These are phyloP conservation scores for Mallotus japonicus DNA, from an alignment of 441 rosid genomes.

Conservation along the genomic window DNA sequence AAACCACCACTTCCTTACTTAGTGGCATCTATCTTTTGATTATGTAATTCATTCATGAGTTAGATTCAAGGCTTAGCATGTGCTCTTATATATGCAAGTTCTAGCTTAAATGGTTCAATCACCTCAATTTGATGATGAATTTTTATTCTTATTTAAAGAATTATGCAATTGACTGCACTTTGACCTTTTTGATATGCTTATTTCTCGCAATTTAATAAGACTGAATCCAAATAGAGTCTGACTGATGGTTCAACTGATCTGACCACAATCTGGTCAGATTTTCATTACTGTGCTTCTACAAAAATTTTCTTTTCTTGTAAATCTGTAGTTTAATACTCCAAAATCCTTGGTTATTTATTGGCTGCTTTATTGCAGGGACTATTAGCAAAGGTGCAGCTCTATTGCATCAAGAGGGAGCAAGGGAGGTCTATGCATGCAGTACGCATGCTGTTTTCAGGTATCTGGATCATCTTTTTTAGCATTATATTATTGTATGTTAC, in stretches of 20 bases:
- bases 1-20: not conserved
- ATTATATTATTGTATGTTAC: constrained; percentile 3
- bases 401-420: constrained; percentile 94
- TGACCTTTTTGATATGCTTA: constrained; percentile 1
- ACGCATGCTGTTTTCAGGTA: constrained; percentile 99
- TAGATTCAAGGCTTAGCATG: not conserved
- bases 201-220: not conserved
- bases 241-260: not conserved
- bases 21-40: not conserved
- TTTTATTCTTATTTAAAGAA: not conserved
- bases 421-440: constrained; percentile 90
- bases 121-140: not conserved
- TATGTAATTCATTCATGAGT: not conserved
- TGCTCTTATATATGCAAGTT: not conserved
- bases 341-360: constrained; percentile 5
- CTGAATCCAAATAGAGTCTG: not conserved
- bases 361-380: constrained; percentile 51
- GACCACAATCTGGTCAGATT: not conserved
- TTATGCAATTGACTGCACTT: not conserved
- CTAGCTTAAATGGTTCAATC: not conserved
- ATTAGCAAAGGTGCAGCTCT: constrained; percentile 92
- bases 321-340: not conserved
- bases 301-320: not conserved
- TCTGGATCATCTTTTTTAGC: constrained; percentile 16
- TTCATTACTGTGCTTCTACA: not conserved